Conservation (phyloP, 1,139 yeast species). For the Scheffersomyces segobiensis region DNA sequence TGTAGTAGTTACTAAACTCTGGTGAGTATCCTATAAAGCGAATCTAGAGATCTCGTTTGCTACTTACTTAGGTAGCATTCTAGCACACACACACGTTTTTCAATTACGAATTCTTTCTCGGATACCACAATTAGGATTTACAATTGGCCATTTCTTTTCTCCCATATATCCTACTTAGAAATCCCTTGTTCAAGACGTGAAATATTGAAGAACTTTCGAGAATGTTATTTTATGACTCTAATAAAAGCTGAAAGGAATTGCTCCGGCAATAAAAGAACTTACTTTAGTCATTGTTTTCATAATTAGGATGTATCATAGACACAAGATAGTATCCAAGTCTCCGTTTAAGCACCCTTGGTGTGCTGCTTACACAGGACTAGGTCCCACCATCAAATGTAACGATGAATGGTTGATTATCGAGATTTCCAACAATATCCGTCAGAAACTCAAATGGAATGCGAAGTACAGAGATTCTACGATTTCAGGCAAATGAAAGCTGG, state of each 20-base stretch:
- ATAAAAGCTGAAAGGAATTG: not conserved
- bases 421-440: conserved; percentile 9
- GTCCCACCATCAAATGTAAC: conserved; percentile 17
- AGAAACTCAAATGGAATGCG: conserved; percentile 32
- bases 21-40: no score
- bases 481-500: conserved; percentile 31
- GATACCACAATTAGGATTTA: not conserved
- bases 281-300: conserved; percentile 5
- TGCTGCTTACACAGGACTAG: conserved; percentile 14
- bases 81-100: no score
- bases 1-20: no score
- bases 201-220: no score
- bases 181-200: no score
- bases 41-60: no score
- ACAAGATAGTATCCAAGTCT: not conserved
- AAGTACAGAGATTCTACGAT: conserved; percentile 30
- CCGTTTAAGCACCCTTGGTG: conserved; percentile 11
- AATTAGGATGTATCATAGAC: not conserved
- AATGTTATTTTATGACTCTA: not conserved
- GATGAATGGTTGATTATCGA: conserved; percentile 14
- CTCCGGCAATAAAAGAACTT: not conserved
- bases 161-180: not conserved
- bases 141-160: not conserved
- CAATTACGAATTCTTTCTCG: not conserved
- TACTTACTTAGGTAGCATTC: no score